Evolutionary conservation across 176 grass and related monocot species (phyloP).

Genomic region (Triticum aestivum): DNA sequence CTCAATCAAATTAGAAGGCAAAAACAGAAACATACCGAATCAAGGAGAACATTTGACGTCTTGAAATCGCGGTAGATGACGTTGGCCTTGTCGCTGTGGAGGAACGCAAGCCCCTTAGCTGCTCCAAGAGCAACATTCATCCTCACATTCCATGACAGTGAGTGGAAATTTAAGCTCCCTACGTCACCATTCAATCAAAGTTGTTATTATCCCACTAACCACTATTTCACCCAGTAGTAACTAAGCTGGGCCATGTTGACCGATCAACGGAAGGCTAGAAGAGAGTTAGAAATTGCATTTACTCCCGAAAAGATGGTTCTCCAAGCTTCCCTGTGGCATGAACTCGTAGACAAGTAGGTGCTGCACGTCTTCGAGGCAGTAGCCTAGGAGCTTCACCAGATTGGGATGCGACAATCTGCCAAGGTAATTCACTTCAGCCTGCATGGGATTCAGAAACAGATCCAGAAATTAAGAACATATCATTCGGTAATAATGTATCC

Average conservation of each 20-base stretch:
- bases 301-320: slow-evolving; percentile 80
- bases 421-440: slow-evolving; percentile 82
- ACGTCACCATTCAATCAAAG: not conserved
- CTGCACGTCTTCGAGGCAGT: slow-evolving; percentile 65
- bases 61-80: slow-evolving; percentile 89
- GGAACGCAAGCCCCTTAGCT: slow-evolving; percentile 73
- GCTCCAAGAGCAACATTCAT: slow-evolving; percentile 79
- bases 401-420: slow-evolving; percentile 61
- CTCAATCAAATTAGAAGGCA: too few relatives aligned
- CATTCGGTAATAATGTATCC: not conserved
- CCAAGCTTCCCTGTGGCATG: slow-evolving; percentile 76
- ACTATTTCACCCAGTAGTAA: not conserved
- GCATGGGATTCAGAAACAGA: not conserved
- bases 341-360: slow-evolving; percentile 78
- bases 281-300: not conserved
- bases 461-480: not conserved
- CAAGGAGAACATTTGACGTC: slow-evolving; percentile 64
- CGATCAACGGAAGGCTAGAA: not conserved
- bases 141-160: slow-evolving; percentile 68
- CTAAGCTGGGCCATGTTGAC: not conserved
- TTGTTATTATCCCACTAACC: slow-evolving; percentile 1
- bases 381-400: slow-evolving; percentile 69
- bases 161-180: slow-evolving; percentile 57
- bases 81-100: slow-evolving; percentile 70
- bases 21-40: slow-evolving; percentile 35